Conservation (phyloP, 208 protist genomes). For the Lotmaria passim region DNA sequence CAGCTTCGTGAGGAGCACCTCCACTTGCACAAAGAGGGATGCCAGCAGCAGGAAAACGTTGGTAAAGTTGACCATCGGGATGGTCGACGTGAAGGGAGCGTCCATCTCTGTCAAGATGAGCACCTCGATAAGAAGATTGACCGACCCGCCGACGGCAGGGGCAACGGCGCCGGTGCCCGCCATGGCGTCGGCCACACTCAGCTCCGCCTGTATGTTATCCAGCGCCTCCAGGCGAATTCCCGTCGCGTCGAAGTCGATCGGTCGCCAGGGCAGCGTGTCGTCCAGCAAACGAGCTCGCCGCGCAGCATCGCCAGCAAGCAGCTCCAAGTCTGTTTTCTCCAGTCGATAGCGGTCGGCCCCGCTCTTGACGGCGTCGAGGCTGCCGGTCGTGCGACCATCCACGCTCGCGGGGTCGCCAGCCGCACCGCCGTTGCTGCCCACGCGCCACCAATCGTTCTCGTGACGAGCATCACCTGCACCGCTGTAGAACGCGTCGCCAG, state of each 20-base stretch:
- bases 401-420: neutral
- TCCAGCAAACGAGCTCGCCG: constrained; percentile 52
- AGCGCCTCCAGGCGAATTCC: constrained; percentile 52
- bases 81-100: constrained; percentile 51
- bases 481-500: neutral
- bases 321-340: constrained; percentile 41
- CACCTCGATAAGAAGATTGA: constrained; percentile 66
- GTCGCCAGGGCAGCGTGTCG: constrained; percentile 71
- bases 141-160: constrained; percentile 55
- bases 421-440: neutral
- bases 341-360: constrained; percentile 15
- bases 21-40: constrained; percentile 63
- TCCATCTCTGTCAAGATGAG: constrained; percentile 63
- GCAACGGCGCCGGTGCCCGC: constrained; percentile 3
- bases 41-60: constrained; percentile 67
- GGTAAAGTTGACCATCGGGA: constrained; percentile 65
- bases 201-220: constrained; percentile 22
- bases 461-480: neutral
- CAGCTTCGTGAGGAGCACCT: constrained; percentile 60
- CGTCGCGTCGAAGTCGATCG: constrained; percentile 46
- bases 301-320: constrained; percentile 45
- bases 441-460: constrained; percentile 16
- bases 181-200: constrained; percentile 3
- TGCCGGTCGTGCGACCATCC: neutral
- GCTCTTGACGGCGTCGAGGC: neutral